Conservation (phyloP, 2,329 filamentous ascomycete genomes). For the Trichophyton benhamiae region DNA sequence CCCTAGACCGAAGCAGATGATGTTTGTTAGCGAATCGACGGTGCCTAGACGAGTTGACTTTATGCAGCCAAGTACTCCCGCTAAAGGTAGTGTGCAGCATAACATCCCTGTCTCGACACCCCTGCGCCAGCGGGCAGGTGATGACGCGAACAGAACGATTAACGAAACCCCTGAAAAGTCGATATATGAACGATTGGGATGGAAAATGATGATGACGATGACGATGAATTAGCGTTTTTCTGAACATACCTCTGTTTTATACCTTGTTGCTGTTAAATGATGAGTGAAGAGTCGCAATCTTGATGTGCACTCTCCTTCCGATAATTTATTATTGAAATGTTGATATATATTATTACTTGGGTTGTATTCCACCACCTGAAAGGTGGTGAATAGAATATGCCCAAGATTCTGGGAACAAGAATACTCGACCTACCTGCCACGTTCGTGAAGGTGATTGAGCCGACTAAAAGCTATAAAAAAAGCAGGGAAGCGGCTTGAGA, state of each 20-base stretch:
- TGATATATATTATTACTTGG: too few relatives aligned
- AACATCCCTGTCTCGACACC: neutral
- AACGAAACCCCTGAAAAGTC: slow-evolving; percentile 25
- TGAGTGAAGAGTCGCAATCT: too few relatives aligned
- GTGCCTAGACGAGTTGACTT: neutral
- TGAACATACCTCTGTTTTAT: neutral
- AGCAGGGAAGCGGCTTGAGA: too few relatives aligned
- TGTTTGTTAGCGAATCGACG: neutral
- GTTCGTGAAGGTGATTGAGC: neutral
- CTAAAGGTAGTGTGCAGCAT: neutral
- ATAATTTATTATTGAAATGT: too few relatives aligned
- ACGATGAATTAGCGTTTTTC: slow-evolving; percentile 14
- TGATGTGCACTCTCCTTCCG: too few relatives aligned
- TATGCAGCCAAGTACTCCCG: neutral
- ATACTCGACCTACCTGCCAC: neutral
- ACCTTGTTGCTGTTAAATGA: too few relatives aligned
- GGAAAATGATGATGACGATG: slow-evolving; percentile 30
- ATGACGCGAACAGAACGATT: neutral
- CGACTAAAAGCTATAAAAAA: too few relatives aligned
- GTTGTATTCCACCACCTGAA: too few relatives aligned
- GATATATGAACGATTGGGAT: slow-evolving; percentile 34
- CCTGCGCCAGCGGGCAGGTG: neutral
- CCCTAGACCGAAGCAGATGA: slow-evolving; percentile 2
- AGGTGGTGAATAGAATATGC: too few relatives aligned
- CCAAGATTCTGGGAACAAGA: too few relatives aligned